Evolutionary conservation across 495 filamentous ascomycete genomes (phyloP).

Genomic region (Penicillium canescens): DNA sequence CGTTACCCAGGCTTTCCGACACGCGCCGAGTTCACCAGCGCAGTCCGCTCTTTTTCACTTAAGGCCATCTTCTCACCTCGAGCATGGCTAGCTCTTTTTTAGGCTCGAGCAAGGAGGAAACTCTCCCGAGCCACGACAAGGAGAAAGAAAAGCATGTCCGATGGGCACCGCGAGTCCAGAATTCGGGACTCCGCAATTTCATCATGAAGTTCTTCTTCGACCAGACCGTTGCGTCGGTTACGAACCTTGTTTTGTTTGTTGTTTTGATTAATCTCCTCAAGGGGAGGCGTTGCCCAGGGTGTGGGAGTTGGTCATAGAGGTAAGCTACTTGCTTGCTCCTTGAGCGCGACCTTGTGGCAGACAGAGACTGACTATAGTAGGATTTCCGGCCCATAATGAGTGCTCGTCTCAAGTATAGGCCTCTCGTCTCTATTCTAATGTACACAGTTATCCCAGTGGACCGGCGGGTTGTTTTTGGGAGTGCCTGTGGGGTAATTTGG

Average conservation of each 20-base stretch:
- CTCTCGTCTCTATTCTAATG: slow-evolving; percentile 74
- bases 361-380: slow-evolving; percentile 19
- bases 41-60: slow-evolving; percentile 14
- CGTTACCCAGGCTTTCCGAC: slow-evolving; percentile 49
- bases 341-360: neutral
- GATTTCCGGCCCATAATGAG: slow-evolving; percentile 71
- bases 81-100: slow-evolving; percentile 36
- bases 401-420: slow-evolving; percentile 82
- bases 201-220: slow-evolving; percentile 79
- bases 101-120: slow-evolving; percentile 29
- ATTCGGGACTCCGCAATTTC: slow-evolving; percentile 61
- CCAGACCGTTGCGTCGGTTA: slow-evolving; percentile 70
- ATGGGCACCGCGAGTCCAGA: slow-evolving; percentile 24
- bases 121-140: slow-evolving; percentile 51
- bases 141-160: slow-evolving; percentile 39
- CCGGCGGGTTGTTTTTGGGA: slow-evolving; percentile 72
- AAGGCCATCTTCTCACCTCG: slow-evolving; percentile 34
- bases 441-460: slow-evolving; percentile 80
- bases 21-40: slow-evolving; percentile 22
- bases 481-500: slow-evolving; percentile 81
- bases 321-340: slow-evolving; percentile 20
- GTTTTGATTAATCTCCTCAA: slow-evolving; percentile 56
- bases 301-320: slow-evolving; percentile 39
- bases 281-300: slow-evolving; percentile 23
- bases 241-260: slow-evolving; percentile 80